A percentile compares a stretch with the other conserved stretches of the same genome.
These are phyloP conservation scores for Saussurea involucrata DNA, from an alignment of 129 eudicot genomes.

Conservation along the genomic window DNA sequence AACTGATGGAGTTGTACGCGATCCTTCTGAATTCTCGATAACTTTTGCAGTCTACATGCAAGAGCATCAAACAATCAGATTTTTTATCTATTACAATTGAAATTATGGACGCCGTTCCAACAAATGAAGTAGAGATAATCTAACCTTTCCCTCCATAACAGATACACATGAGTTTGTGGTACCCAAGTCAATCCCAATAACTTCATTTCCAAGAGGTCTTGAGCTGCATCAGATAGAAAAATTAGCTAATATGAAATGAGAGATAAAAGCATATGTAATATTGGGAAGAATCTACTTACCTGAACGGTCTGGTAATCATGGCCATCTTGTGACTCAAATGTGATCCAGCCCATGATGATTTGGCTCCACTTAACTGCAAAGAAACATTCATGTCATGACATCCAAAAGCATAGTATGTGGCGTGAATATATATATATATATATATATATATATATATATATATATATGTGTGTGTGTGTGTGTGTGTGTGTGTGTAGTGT, in stretches of 20 bases:
- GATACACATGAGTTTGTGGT: conserved; percentile 83
- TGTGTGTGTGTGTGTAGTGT: too few relatives aligned
- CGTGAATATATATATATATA: too few relatives aligned
- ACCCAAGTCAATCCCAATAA: conserved; percentile 81
- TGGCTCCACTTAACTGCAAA: conserved; percentile 51
- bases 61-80: neutral
- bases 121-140: neutral
- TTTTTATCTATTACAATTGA: neutral
- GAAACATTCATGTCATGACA: neutral
- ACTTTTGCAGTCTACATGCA: conserved; percentile 59
- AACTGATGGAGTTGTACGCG: conserved; percentile 79
- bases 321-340: conserved; percentile 44
- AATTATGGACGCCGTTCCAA: neutral
- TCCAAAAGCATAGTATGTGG: neutral
- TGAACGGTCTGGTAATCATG: conserved; percentile 52
- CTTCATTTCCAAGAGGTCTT: conserved; percentile 64
- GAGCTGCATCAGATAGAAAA: conserved; percentile 35
- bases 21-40: conserved; percentile 75
- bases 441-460: neutral
- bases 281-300: conserved; percentile 24
- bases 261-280: neutral
- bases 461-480: too few relatives aligned
- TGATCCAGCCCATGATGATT: conserved; percentile 35
- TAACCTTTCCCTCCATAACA: conserved; percentile 84
- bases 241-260: neutral